A percentile compares a stretch with the other conserved stretches of the same genome.
These are phyloP conservation scores for Nothopassalora personata DNA, from an alignment of 2,329 filamentous ascomycete genomes.

Conservation along the genomic window DNA sequence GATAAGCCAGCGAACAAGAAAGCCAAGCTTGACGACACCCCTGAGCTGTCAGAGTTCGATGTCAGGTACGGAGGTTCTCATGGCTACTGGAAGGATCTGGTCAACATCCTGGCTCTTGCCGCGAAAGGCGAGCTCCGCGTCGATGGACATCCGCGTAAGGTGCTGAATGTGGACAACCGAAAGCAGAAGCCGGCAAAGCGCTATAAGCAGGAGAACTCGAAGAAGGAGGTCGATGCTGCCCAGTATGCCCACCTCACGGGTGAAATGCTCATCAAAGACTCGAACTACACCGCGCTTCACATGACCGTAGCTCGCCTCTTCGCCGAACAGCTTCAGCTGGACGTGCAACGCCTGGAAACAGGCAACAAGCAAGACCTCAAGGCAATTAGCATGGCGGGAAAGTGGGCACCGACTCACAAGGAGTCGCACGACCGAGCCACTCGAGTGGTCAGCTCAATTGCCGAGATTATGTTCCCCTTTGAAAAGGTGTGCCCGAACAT, in stretches of 20 bases:
- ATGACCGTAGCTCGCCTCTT: conserved; percentile 52
- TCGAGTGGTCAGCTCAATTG: conserved; percentile 52
- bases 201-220: conserved; percentile 25
- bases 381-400: conserved; percentile 52
- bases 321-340: conserved; percentile 49
- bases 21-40: conserved; percentile 17
- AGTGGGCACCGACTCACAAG: conserved; percentile 55
- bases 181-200: conserved; percentile 11
- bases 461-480: conserved; percentile 49
- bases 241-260: conserved; percentile 40
- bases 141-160: conserved; percentile 34
- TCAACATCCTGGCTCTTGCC: conserved; percentile 53
- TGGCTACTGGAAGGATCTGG: conserved; percentile 59
- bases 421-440: conserved; percentile 56
- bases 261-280: conserved; percentile 40
- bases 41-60: conserved; percentile 18
- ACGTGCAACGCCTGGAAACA: conserved; percentile 41
- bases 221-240: conserved; percentile 31
- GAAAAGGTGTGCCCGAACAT: conserved; percentile 32
- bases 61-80: conserved; percentile 45
- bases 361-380: conserved; percentile 38
- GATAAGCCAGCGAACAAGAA: conserved; percentile 17
- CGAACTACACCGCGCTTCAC: conserved; percentile 50
- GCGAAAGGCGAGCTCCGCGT: conserved; percentile 45
- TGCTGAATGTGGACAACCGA: conserved; percentile 21